Conservation (phyloP, 345 rosid genomes). For the Dovyalis caffra region DNA sequence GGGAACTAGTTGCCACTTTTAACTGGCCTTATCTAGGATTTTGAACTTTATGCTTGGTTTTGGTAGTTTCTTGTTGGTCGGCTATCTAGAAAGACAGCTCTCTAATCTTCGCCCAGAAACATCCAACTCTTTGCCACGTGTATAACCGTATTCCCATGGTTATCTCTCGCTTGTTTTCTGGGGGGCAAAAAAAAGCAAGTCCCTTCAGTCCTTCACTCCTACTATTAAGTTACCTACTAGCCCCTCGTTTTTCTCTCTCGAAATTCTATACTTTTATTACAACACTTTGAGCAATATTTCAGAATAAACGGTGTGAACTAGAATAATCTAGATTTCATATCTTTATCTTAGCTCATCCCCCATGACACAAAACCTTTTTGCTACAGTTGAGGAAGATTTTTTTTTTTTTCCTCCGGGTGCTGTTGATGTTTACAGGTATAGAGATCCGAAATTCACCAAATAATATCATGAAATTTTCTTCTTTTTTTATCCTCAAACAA, state of each 20-base stretch:
- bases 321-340: no score
- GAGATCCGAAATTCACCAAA: no score
- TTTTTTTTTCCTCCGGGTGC: no score
- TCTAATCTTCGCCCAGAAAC: slow-evolving; percentile 8
- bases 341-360: no score
- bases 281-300: no score
- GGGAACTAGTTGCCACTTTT: not conserved
- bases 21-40: not conserved
- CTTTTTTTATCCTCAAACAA: not conserved
- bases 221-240: not conserved
- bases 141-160: not conserved
- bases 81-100: slow-evolving; percentile 23
- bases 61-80: slow-evolving; percentile 29
- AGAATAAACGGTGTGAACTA: no score
- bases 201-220: not conserved
- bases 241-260: not conserved
- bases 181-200: not conserved
- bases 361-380: no score
- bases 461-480: no score
- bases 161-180: slow-evolving; percentile 9
- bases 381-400: no score
- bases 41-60: slow-evolving; percentile 8
- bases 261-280: not conserved
- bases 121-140: slow-evolving; percentile 22
- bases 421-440: no score